These are phyloP conservation scores for Datura wrightii DNA, from an alignment of 257 asterid genomes.

Conservation along the genomic window DNA sequence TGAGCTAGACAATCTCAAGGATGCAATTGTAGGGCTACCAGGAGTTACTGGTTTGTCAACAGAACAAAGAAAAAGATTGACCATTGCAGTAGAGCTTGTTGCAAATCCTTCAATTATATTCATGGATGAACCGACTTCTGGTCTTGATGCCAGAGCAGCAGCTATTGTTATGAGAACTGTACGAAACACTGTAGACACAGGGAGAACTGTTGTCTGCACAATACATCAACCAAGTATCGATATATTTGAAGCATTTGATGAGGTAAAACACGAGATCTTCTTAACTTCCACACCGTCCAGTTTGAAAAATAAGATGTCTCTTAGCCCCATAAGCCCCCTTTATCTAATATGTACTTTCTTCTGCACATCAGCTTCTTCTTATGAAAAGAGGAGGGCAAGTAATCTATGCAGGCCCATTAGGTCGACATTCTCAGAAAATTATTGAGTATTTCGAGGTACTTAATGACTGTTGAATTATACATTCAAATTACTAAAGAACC, in stretches of 20 bases:
- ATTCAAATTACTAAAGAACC: neutral
- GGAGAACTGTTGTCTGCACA: conserved; percentile 79
- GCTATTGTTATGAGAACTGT: conserved; percentile 80
- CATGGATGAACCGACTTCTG: conserved; percentile 81
- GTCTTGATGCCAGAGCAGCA: conserved; percentile 78
- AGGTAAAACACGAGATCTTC: conserved; percentile 48
- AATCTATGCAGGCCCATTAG: conserved; percentile 68
- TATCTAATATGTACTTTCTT: conserved; percentile 19
- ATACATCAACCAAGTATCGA: conserved; percentile 79
- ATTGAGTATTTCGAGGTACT: conserved; percentile 66
- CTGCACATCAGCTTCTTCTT: conserved; percentile 58
- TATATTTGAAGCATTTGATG: conserved; percentile 72
- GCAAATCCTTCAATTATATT: conserved; percentile 78
- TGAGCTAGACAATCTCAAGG: conserved; percentile 59
- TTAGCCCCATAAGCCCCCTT: neutral
- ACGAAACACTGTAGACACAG: conserved; percentile 75
- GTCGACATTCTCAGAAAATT: conserved; percentile 53
- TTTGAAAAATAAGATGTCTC: neutral
- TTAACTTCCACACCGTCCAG: neutral
- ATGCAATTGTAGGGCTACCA: conserved; percentile 66
- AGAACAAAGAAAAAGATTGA: conserved; percentile 69
- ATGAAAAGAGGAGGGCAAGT: conserved; percentile 73
- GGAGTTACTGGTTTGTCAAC: conserved; percentile 68
- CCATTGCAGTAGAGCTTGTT: conserved; percentile 72
- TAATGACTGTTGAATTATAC: neutral